Evolutionary conservation across 2,329 filamentous ascomycete genomes (phyloP), one percentile per base, ranked within the genome.

Genomic region (Venturia carpophila): DNA sequence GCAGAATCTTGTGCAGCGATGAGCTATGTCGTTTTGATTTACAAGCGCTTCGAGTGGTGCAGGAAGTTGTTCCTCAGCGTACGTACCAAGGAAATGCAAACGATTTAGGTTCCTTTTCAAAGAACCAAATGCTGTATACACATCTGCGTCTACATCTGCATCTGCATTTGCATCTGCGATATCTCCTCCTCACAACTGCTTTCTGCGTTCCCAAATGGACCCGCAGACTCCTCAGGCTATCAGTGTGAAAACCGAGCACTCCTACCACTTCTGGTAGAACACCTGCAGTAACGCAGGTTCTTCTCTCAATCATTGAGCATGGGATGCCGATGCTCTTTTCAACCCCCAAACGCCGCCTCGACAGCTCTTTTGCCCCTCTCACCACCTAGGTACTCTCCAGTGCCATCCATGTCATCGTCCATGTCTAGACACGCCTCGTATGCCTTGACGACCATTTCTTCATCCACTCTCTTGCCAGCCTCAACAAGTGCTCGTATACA

Each of bases 401-500:
- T 68, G 34, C 67, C 84, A 24, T 81, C 79, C 0, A 82, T 79
- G 19, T 84, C 83, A 67, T 84, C 80, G 19, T 85, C 87, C 72
- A 93, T 79, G 71, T 95, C 90, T 1, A 96, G 80, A 39, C 90
- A 90, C 68, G 89, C 89, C 64, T 89, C 85, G 73, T 97, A 99
- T 0, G 89, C 91, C 71, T 82, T 86, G 70, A 86, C 88, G 27
- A 97, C 89, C 74, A 87, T 92, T 55, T 94, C 91, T 77, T 97
- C 93, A 70, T 97, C 94, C 37, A 99, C 91, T 66, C 87, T 85
- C 55, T 94, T 79, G 0, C 91, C 90, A 56, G 88, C 86, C 74
- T 95, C 89, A 1, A 96, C 90, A 66, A 99, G 78, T 1, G 91
- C 88, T 66, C 87, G 84, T 65, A 99, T 89, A 65, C 94, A 89